phyloP scores from a whole-genome alignment of 1,284 basidiomycete genomes.

The Phlebopus sp. region DNA sequence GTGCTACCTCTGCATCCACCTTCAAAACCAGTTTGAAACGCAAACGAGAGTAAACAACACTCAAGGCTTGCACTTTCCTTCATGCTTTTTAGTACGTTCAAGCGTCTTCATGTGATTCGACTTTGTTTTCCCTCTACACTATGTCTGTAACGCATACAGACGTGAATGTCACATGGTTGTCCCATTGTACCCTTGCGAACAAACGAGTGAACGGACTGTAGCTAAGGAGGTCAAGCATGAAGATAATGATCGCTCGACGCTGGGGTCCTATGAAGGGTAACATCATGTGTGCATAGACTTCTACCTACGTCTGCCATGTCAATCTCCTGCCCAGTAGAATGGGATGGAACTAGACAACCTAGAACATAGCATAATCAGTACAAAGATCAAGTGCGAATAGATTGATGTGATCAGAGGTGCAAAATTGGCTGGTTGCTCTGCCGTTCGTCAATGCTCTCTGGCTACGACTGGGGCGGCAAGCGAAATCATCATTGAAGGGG shows the following conservation, averaged over 20 bases:
- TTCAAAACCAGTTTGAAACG: constrained; percentile 26
- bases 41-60: constrained; percentile 24
- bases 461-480: constrained; percentile 38
- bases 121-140: too few relatives aligned
- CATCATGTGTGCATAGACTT: too few relatives aligned
- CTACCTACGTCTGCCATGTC: too few relatives aligned
- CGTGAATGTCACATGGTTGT: too few relatives aligned
- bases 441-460: constrained; percentile 29
- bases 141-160: too few relatives aligned
- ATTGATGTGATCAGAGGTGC: constrained; percentile 27
- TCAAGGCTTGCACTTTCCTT: too few relatives aligned
- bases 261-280: constrained; percentile 7
- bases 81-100: too few relatives aligned
- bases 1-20: constrained; percentile 9
- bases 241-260: constrained; percentile 20
- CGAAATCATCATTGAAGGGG: constrained; percentile 30
- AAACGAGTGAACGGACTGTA: too few relatives aligned
- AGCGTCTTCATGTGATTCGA: too few relatives aligned
- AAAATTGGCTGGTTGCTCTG: constrained; percentile 36
- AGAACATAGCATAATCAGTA: not conserved
- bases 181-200: too few relatives aligned
- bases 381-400: not conserved
- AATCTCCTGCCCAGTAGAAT: not conserved
- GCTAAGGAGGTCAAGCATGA: constrained; percentile 15
- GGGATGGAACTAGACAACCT: too few relatives aligned